Conservation (phyloP, 352 stramenopile species). For the Globisporangium polare region DNA sequence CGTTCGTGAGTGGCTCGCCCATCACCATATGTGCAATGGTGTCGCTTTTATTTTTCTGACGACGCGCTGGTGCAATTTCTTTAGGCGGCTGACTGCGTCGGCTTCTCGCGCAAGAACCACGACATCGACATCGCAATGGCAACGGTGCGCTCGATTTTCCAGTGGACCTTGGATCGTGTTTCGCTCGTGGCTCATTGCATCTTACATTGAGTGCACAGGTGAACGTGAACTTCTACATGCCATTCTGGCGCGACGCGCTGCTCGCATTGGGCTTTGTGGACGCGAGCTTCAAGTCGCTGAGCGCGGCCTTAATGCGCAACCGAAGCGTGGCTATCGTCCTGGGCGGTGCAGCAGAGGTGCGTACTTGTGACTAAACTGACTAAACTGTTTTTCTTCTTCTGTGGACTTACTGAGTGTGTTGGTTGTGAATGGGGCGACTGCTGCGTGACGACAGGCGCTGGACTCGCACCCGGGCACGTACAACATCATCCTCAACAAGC, state of each 20-base stretch:
- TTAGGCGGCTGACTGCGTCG: slow-evolving; percentile 29
- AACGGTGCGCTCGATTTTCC: slow-evolving; percentile 23
- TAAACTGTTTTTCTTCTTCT: too few relatives aligned
- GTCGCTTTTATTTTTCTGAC: neutral
- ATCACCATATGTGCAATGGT: too few relatives aligned
- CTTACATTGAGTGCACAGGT: slow-evolving; percentile 15
- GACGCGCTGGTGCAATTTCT: neutral
- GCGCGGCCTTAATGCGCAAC: slow-evolving; percentile 22
- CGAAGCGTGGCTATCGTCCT: slow-evolving; percentile 35
- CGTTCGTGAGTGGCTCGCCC: slow-evolving; percentile 24
- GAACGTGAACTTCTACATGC: slow-evolving; percentile 43
- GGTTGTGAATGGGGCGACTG: too few relatives aligned
- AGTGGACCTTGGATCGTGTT: too few relatives aligned
- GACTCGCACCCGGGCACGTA: slow-evolving; percentile 37
- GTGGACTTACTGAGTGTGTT: too few relatives aligned
- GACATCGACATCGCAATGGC: slow-evolving; percentile 40
- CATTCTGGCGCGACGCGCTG: slow-evolving; percentile 50
- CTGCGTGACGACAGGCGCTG: slow-evolving; percentile 24
- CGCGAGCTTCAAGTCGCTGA: slow-evolving; percentile 39
- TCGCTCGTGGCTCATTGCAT: too few relatives aligned
- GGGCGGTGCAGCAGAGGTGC: slow-evolving; percentile 43
- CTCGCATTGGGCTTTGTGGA: slow-evolving; percentile 49
- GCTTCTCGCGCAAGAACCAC: slow-evolving; percentile 31
- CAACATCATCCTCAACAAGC: slow-evolving; percentile 59
- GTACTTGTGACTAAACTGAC: too few relatives aligned